Base-by-base conservation (phyloP, 441 rosid genomes). In the Geranium incanum region DNA sequence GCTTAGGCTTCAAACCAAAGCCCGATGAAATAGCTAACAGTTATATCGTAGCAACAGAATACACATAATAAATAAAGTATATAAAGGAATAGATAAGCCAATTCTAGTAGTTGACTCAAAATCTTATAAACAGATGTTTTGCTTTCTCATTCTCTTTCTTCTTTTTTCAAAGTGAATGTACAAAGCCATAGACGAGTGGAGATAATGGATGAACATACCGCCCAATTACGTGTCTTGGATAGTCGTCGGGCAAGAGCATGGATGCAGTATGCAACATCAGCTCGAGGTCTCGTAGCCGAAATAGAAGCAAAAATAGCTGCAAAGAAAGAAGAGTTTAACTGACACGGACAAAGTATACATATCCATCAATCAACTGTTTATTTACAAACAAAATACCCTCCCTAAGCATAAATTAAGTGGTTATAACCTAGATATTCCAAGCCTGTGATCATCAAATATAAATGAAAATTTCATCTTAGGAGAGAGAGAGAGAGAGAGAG, bases 231-330 rank as follows among this genome's bases (percentile, higher is more conserved):
- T 0, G 99, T 95, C 86, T 80, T 92, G 0, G 97, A 74, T 71
- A 95, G 81, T 68, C 99, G 83, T 68, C 94, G 83, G 0, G 97
- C 92, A 36, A 95, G 89, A 71, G 87, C 94, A 74, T 92, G 97
- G 76, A 95, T 95, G 78, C 97, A 90, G 72, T 95, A 95, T 1
- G 99, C 99, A 68, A 95, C 99, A 88, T 95, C 97, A 55, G 99
- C 99, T 4, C 97, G 91, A 73, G 99, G 97, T 74, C 95, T 88
- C 13, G 97, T 88, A 63, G 97, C 97, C n/a, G 99, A 92, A 81
- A 90, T 84, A 68, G 97, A 89, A 36, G 89, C 81, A 72, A 95
- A 95, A 76, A 95, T 82, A 72, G 94, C 99, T 95, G 91, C 88
- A 85, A 67, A 76, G 3, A 59, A 66, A 36, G 70, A 76, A 68